Conservation (phyloP, 331 rosid genomes). For the Pyracantha coccinea region DNA sequence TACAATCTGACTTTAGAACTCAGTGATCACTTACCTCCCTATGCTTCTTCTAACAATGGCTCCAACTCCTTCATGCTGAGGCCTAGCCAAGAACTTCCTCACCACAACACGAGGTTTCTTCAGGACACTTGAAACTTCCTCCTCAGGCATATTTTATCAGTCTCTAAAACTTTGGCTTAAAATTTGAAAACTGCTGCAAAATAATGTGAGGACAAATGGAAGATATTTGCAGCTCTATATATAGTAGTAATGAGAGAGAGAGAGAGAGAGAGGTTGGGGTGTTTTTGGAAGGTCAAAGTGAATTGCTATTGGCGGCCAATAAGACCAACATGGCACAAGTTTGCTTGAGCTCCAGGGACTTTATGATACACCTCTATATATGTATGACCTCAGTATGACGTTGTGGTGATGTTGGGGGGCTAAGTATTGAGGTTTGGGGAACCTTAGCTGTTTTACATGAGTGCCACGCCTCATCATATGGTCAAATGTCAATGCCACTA, state of each 20-base stretch:
- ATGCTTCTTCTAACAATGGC: slow-evolving; percentile 94
- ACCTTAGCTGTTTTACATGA: slow-evolving; percentile 5
- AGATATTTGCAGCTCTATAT: slow-evolving; percentile 25
- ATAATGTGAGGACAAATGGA: slow-evolving; percentile 13
- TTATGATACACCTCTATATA: neutral
- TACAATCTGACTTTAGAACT: neutral
- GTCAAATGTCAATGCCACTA: neutral
- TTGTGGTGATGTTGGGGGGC: slow-evolving; percentile 27
- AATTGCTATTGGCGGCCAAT: slow-evolving; percentile 26
- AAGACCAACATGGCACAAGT: slow-evolving; percentile 14
- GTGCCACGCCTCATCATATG: slow-evolving; percentile 7
- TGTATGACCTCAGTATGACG: slow-evolving; percentile 46
- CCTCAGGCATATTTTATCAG: slow-evolving; percentile 29
- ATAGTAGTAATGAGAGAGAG: slow-evolving; percentile 12
- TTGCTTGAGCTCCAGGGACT: slow-evolving; percentile 25
- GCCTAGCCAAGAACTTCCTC: slow-evolving; percentile 79
- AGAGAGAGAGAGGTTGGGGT: neutral
- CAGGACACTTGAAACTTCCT: slow-evolving; percentile 17
- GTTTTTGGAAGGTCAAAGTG: slow-evolving; percentile 38
- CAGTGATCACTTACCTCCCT: slow-evolving; percentile 46
- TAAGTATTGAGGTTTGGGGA: neutral
- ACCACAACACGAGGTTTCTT: slow-evolving; percentile 52
- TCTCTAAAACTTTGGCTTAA: neutral
- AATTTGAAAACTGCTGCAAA: neutral
- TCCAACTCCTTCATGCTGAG: slow-evolving; percentile 82